A percentile compares a stretch with the other conserved stretches of the same genome.
Conservation (phyloP, 2,329 filamentous ascomycete genomes). For the Xylaria sp. region DNA sequence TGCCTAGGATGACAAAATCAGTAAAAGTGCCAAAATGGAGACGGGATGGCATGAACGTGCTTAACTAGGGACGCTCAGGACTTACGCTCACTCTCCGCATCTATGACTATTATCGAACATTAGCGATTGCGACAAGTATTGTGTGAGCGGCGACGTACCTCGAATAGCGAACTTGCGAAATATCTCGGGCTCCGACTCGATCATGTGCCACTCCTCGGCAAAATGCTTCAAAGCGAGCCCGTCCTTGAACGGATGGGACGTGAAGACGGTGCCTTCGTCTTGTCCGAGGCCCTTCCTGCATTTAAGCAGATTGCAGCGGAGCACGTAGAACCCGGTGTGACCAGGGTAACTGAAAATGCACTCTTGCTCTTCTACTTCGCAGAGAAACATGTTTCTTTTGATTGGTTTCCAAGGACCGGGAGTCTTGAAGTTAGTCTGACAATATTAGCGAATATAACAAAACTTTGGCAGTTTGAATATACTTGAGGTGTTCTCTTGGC, state of each 20-base stretch:
- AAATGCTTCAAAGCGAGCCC: slow-evolving; percentile 27
- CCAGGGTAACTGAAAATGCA: slow-evolving; percentile 27
- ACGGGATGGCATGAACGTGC: background rate
- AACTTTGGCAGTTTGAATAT: too few relatives aligned
- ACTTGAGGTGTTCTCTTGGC: slow-evolving; percentile 26
- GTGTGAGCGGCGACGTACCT: slow-evolving; percentile 12
- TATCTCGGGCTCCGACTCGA: slow-evolving; percentile 22
- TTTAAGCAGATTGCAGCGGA: slow-evolving; percentile 28
- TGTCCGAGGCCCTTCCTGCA: slow-evolving; percentile 24
- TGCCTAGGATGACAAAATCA: slow-evolving; percentile 10
- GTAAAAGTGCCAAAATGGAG: background rate
- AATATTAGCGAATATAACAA: background rate
- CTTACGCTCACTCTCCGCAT: slow-evolving; percentile 23
- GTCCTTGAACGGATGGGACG: slow-evolving; percentile 29
- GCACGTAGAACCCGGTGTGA: slow-evolving; percentile 22
- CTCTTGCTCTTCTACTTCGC: slow-evolving; percentile 13
- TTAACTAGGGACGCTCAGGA: background rate
- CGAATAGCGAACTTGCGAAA: slow-evolving; percentile 29
- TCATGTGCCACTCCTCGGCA: slow-evolving; percentile 12
- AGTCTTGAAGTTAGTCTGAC: background rate
- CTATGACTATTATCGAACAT: slow-evolving; percentile 16
- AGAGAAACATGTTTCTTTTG: slow-evolving; percentile 10
- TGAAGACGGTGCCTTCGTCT: slow-evolving; percentile 25
- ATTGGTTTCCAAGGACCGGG: background rate
- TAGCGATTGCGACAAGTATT: background rate